phyloP scores from a whole-genome alignment of 352 stramenopile genomes.

The Phytopythium delawarense region DNA sequence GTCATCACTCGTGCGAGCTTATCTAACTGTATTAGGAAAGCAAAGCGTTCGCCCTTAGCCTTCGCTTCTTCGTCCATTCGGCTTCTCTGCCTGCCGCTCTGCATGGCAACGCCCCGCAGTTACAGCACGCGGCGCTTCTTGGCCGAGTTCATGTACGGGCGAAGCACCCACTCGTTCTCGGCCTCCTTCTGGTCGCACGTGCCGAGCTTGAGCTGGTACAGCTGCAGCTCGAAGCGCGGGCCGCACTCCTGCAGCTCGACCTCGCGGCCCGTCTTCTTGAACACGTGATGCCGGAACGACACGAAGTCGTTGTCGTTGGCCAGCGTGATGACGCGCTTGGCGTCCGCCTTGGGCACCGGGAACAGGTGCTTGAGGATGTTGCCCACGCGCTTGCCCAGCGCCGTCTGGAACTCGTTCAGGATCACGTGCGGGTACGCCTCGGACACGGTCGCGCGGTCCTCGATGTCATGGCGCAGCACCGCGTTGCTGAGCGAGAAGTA shows the following conservation, averaged over 20 bases:
- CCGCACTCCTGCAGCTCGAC: slow-evolving; percentile 96
- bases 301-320: slow-evolving; percentile 99
- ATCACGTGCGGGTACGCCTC: slow-evolving; percentile 96
- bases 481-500: slow-evolving; percentile 98
- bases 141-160: slow-evolving; percentile 99
- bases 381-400: slow-evolving; percentile 92
- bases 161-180: slow-evolving; percentile 99
- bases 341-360: slow-evolving; percentile 95
- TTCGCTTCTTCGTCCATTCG: neutral
- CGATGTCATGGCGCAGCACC: slow-evolving; percentile 98
- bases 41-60: neutral
- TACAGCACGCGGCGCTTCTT: slow-evolving; percentile 94
- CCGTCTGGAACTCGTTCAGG: slow-evolving; percentile 95
- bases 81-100: neutral
- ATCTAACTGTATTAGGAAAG: slow-evolving; percentile 1
- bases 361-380: slow-evolving; percentile 99
- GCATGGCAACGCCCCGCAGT: neutral
- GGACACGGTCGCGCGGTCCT: slow-evolving; percentile 91
- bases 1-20: neutral
- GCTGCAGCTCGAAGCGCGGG: slow-evolving; percentile 97
- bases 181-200: slow-evolving; percentile 99
- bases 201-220: slow-evolving; percentile 98
- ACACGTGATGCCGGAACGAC: slow-evolving; percentile 99
- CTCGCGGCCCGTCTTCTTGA: slow-evolving; percentile 90
- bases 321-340: slow-evolving; percentile 97